Percentiles rank a stretch among this genome's conserved stretches.
These are phyloP conservation scores for Psidium guajava DNA, from an alignment of 345 rosid species.

Conservation along the genomic window DNA sequence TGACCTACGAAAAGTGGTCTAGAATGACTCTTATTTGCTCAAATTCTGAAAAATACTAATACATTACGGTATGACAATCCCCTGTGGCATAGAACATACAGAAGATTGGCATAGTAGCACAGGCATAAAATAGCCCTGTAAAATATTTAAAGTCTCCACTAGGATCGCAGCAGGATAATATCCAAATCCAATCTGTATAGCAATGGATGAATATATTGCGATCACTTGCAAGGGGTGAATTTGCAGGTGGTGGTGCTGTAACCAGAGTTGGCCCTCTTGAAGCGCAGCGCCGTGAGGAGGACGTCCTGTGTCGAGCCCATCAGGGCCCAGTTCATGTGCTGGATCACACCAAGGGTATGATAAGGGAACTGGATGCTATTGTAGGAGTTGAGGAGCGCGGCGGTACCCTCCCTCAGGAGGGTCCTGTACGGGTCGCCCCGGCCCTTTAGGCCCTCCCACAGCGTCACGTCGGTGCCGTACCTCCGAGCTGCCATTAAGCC, in stretches of 20 bases:
- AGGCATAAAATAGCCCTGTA: background rate
- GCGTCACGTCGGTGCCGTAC: constrained; percentile 55
- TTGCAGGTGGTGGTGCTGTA: constrained; percentile 27
- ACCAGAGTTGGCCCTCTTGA: constrained; percentile 71
- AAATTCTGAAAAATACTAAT: background rate
- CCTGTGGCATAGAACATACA: background rate
- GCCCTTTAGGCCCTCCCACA: constrained; percentile 53
- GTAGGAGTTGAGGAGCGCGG: constrained; percentile 79
- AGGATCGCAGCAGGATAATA: background rate
- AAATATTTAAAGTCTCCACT: background rate
- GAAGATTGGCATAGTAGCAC: background rate
- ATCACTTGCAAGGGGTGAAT: constrained; percentile 9
- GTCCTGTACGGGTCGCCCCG: constrained; percentile 68
- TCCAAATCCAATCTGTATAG: background rate
- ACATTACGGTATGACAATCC: background rate
- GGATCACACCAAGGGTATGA: constrained; percentile 29
- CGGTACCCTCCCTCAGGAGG: constrained; percentile 69
- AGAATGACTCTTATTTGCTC: background rate
- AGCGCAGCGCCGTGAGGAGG: constrained; percentile 49
- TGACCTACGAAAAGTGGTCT: background rate
- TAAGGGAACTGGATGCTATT: constrained; percentile 56
- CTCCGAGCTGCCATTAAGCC: constrained; percentile 42
- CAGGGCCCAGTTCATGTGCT: constrained; percentile 46
- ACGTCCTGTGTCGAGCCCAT: constrained; percentile 37
- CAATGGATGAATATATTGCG: background rate